Evolutionary conservation across 352 stramenopile genomes (phyloP).

Genomic region (Pythium grandisporangium): DNA sequence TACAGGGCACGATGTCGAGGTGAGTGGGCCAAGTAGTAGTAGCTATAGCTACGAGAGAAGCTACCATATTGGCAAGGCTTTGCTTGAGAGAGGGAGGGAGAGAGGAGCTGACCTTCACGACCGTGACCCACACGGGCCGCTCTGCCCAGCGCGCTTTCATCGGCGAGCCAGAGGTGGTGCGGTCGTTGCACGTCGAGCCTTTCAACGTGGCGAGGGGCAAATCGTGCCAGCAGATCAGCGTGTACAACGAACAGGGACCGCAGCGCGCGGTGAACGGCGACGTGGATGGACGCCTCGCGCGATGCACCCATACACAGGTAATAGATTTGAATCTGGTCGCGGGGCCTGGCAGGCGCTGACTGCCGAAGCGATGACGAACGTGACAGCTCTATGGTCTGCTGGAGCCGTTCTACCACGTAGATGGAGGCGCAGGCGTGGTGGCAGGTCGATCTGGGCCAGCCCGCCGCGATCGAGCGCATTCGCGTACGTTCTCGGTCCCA

Average conservation of each 20-base stretch:
- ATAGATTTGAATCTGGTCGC: too few relatives aligned
- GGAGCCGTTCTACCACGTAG: too few relatives aligned
- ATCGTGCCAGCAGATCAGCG: slow-evolving; percentile 69
- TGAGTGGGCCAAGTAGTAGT: slow-evolving; percentile 7
- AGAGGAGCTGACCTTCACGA: too few relatives aligned
- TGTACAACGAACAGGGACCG: slow-evolving; percentile 87
- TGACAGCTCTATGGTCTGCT: too few relatives aligned
- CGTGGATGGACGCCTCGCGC: slow-evolving; percentile 42
- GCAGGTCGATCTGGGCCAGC: slow-evolving; percentile 87
- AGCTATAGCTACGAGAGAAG: too few relatives aligned
- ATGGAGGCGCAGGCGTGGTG: slow-evolving; percentile 90
- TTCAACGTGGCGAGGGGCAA: slow-evolving; percentile 85
- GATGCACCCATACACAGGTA: slow-evolving; percentile 87
- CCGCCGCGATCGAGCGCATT: slow-evolving; percentile 70
- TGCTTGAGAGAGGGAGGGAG: too few relatives aligned
- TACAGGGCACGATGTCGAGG: slow-evolving; percentile 64
- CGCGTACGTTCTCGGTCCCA: slow-evolving; percentile 18
- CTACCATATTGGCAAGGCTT: too few relatives aligned
- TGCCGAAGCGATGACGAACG: too few relatives aligned
- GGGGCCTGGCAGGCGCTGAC: too few relatives aligned
- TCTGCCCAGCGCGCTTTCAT: slow-evolving; percentile 61
- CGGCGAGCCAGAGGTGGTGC: slow-evolving; percentile 58
- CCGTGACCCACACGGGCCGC: too few relatives aligned
- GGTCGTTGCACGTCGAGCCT: slow-evolving; percentile 76
- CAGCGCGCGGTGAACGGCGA: slow-evolving; percentile 82